Conservation (phyloP, 495 filamentous ascomycete species). For the Penicillium coffeae region DNA sequence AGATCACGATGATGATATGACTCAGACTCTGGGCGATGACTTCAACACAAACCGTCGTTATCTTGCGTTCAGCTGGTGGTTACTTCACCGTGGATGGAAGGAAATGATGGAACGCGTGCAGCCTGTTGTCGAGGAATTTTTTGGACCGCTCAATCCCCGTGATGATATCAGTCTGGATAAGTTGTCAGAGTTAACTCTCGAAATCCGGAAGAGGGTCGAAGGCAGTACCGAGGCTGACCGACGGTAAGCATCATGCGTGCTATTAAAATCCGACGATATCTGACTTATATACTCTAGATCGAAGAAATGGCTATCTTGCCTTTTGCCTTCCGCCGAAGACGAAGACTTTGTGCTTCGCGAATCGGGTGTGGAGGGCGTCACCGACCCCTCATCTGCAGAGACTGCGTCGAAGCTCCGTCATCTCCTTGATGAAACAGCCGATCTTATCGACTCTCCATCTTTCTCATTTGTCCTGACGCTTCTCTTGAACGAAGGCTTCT, state of each 20-base stretch:
- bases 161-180: constrained; percentile 77
- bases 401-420: constrained; percentile 63
- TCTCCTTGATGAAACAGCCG: constrained; percentile 92
- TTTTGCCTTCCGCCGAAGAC: constrained; percentile 73
- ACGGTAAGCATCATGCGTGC: constrained; percentile 43
- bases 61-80: constrained; percentile 96
- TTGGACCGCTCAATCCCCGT: constrained; percentile 78
- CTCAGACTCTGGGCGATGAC: constrained; percentile 80
- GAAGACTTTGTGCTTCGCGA: constrained; percentile 80
- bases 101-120: constrained; percentile 75
- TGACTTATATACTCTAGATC: too few relatives aligned
- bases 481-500: constrained; percentile 84
- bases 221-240: constrained; percentile 62
- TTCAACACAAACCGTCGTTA: constrained; percentile 93
- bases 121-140: constrained; percentile 76
- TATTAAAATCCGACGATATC: background rate
- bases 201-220: constrained; percentile 82
- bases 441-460: constrained; percentile 88
- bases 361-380: constrained; percentile 66
- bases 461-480: constrained; percentile 80
- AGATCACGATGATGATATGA: constrained; percentile 80
- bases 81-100: constrained; percentile 87
- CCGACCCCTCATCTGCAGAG: constrained; percentile 36
- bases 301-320: constrained; percentile 73
- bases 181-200: constrained; percentile 71